Conservation (phyloP, 2,329 filamentous ascomycete genomes). For the Hymenoscyphus fructigenus region DNA sequence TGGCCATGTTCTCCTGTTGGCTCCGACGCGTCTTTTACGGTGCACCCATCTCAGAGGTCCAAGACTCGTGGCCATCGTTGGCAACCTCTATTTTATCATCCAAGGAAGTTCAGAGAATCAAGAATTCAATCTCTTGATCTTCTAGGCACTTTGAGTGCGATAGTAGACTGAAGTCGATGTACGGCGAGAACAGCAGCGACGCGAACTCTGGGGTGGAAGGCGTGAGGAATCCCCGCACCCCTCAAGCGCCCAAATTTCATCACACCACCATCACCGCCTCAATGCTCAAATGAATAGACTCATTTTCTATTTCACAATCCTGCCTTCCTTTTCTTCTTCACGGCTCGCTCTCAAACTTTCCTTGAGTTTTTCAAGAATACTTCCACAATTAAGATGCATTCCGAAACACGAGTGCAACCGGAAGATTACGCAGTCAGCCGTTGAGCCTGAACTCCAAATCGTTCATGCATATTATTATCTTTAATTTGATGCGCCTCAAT, state of each 20-base stretch:
- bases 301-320: background rate
- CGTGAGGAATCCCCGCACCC: background rate
- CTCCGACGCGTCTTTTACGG: background rate
- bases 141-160: background rate
- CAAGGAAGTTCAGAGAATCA: background rate
- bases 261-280: background rate
- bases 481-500: background rate
- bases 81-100: background rate
- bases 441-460: conserved; percentile 8
- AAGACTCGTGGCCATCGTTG: background rate
- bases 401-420: conserved; percentile 19
- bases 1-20: background rate
- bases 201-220: background rate
- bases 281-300: background rate
- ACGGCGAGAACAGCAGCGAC: background rate
- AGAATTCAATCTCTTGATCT: background rate
- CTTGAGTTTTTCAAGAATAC: background rate
- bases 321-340: background rate
- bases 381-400: conserved; percentile 4
- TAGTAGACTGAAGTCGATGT: background rate
- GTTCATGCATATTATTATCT: background rate
- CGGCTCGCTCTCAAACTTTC: background rate
- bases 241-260: background rate
- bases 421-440: conserved; percentile 1
- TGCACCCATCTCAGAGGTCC: background rate